Evolutionary conservation across 2,329 filamentous ascomycete species (phyloP), one percentile per base, ranked within the genome.

Genomic region (Penicillium polonicum): DNA sequence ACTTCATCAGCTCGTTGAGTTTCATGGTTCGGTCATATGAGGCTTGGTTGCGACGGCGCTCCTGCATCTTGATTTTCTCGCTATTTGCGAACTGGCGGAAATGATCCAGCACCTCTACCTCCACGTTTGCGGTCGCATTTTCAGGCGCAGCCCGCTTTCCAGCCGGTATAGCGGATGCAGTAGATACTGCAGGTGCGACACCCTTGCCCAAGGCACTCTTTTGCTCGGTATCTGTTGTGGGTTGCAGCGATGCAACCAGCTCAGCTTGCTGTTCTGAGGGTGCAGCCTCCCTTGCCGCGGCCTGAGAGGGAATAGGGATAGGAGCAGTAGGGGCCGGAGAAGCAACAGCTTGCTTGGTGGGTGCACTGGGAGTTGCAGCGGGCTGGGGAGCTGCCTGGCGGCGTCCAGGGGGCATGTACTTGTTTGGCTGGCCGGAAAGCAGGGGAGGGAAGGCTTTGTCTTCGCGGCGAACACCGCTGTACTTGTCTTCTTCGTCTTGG

Each of bases 1-100:
- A 99, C 70, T 93, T 96, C 81, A 94, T 95, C 57, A 99, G 78
- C 76, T 99, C 94, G 59, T 91, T 96, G 60, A 99, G 76, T 75
- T 96, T 97, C 63, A 94, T 87, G 65, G 92, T 91, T 73, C 96
- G 96, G 72, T 97, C 94, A 58, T 86, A 81, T 19, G 81, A 80
- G 21, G 79, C 81, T 62, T 83, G 80, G 45, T 79, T 80, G 42
- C 83, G 80, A 56, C 81, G 79, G 39, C 80, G 80, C 65, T 87
- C 84, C 57, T 83, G 79, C 60, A 86, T 74, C 61, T 83, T 82
- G 62, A 85, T 69, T 70, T 87, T 88, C 72, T 88, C 85, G 21
- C 72, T 78, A 55, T 83, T 83, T 10, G 84, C 83, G 68, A 88
- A 88, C 49, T 85, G 80, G 61, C 84, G 85, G 79, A 88, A 88